These are phyloP conservation scores for Annulohypoxylon truncatum DNA, from an alignment of 2,329 filamentous ascomycete species.

Conservation along the genomic window DNA sequence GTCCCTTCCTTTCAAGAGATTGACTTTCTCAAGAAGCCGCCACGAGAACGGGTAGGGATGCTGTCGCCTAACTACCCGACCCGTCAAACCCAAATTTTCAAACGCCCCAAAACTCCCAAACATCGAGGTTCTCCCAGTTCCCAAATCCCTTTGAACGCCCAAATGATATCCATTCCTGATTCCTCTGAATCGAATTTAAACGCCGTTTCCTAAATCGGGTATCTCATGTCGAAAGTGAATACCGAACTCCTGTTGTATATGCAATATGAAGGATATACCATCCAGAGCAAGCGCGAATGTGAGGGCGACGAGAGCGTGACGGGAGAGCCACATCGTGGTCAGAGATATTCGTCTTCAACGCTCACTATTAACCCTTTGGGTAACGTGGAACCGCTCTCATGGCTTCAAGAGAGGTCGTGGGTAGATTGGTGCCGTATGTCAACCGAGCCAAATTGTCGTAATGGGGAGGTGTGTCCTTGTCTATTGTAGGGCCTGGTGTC, in stretches of 20 bases:
- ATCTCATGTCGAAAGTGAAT: neutral
- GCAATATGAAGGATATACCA: neutral
- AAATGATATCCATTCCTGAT: neutral
- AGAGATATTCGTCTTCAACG: neutral
- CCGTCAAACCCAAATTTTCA: neutral
- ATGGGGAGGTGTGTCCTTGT: too few relatives aligned
- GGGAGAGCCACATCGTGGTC: neutral
- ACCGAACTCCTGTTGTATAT: neutral
- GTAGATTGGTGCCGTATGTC: too few relatives aligned
- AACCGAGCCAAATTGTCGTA: too few relatives aligned
- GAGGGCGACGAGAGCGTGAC: neutral
- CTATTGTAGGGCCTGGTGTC: too few relatives aligned
- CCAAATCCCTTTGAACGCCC: neutral
- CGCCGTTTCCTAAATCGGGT: neutral
- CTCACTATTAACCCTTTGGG: too few relatives aligned
- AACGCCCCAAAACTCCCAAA: neutral
- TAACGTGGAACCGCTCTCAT: neutral
- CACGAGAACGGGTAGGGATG: neutral
- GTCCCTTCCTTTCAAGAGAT: neutral
- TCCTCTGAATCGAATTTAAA: neutral
- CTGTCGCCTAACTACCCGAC: neutral
- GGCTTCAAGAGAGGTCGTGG: neutral
- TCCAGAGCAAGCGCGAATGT: neutral
- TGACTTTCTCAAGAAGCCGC: constrained; percentile 4
- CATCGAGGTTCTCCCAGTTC: neutral